Base-by-base conservation (phyloP, 2,329 filamentous ascomycete species). In the Fusarium drepaniforme region DNA sequence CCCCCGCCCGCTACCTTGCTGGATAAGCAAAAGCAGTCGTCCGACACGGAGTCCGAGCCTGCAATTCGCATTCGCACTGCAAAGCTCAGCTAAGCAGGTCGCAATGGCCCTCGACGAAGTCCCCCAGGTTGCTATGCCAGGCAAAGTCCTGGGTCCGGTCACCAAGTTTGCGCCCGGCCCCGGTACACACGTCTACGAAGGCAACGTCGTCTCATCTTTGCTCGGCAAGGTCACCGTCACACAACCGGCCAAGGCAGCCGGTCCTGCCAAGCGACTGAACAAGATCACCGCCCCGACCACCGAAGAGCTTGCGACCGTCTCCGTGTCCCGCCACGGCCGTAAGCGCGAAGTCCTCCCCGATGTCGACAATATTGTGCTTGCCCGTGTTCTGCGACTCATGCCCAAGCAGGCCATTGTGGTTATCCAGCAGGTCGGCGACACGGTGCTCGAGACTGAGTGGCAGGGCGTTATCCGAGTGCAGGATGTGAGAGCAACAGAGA, bases 401-500 rank as follows among this genome's bases (percentile, higher is more conserved):
- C 93, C 94, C 57, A 91, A 93, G 72, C 95, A 98, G 85, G 96
- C 95, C 8, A 93, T 93, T 30, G 92, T 97, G 64, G 93, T 93
- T 25, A 98, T 98, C 77, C 89, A 98, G 70, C 93, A 96, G 69
- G 93, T 98, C 30, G 91, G 93, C 67, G 88, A 92, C 79, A 89
- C 89, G 13, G 92, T 94, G 46, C 87, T 94, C 71, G 90, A 93
- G 76, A 93, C 94, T 61, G 93, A 95, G 77, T 97, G 96, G 90
- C 93, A 95, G 84, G 95, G 94, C 6, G 86, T 97, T 72, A 95
- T 98, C 70, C 90, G 95, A 21, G 91, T 93, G 73, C 96, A 98
- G 85, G 97, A 99, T 81, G 94, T 99, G 38, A 90, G 97, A 66
- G 95, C 95, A 4, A 98, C 97, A 21, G 97, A 99, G 85, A 98